These are phyloP conservation scores for Aspergillus thermomutatus DNA, from an alignment of 2,329 filamentous ascomycete genomes.

Conservation along the genomic window DNA sequence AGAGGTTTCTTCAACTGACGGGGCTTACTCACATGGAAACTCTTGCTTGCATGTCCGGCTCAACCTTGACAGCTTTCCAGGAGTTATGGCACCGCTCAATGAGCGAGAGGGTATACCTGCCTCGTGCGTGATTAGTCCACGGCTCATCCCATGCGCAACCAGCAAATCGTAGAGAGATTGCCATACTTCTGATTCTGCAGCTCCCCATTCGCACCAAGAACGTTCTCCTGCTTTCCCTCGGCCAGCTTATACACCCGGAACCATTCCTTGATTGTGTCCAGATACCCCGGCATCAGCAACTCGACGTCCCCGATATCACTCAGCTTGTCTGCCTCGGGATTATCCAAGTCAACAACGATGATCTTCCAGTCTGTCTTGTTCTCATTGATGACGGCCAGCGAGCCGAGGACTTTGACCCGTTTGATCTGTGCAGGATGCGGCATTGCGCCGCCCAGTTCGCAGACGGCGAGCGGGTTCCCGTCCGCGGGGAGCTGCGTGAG, in stretches of 20 bases:
- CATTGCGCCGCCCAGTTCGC: slow-evolving; percentile 90
- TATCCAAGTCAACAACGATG: slow-evolving; percentile 84
- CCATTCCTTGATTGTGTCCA: slow-evolving; percentile 92
- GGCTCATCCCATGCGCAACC: neutral
- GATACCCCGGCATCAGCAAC: slow-evolving; percentile 80
- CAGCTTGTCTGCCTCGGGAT: slow-evolving; percentile 81
- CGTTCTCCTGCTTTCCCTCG: slow-evolving; percentile 79
- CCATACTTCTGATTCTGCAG: neutral
- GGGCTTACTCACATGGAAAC: neutral
- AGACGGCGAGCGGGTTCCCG: slow-evolving; percentile 91
- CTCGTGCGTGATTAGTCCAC: neutral
- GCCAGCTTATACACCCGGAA: slow-evolving; percentile 99
- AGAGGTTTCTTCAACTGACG: neutral
- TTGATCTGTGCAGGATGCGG: slow-evolving; percentile 84
- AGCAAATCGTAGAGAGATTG: neutral
- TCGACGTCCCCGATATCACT: slow-evolving; percentile 93
- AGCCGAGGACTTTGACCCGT: slow-evolving; percentile 92
- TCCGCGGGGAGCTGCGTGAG: slow-evolving; percentile 95
- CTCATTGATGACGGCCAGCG: slow-evolving; percentile 91
- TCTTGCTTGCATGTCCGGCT: neutral
- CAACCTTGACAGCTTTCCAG: neutral
- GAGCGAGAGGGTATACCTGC: neutral
- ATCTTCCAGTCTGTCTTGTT: slow-evolving; percentile 98
- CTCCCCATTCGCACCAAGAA: slow-evolving; percentile 66
- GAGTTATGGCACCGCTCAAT: neutral